phyloP scores from a whole-genome alignment of 2,329 filamentous ascomycete genomes.

The Didymellaceae sp. region DNA sequence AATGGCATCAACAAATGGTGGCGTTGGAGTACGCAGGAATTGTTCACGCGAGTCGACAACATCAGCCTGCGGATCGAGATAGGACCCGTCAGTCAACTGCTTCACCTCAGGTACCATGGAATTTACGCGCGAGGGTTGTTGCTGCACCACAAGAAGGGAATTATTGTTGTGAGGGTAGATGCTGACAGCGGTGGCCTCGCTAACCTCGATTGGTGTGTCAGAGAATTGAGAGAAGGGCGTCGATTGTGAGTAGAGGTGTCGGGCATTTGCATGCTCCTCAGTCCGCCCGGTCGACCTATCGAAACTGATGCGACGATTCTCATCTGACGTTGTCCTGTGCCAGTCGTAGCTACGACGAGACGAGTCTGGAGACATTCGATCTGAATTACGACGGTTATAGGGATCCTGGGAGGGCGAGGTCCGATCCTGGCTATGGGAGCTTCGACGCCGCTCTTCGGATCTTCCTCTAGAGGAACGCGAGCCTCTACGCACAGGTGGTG shows the following conservation, averaged over 20 bases:
- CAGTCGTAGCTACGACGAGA: constrained; percentile 42
- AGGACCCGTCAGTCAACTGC: constrained; percentile 23
- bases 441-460: constrained; percentile 39
- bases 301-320: constrained; percentile 47
- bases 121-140: constrained; percentile 51
- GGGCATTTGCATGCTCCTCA: constrained; percentile 49
- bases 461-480: constrained; percentile 34
- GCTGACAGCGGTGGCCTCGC: constrained; percentile 66
- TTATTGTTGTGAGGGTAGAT: constrained; percentile 69
- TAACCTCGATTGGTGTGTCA: constrained; percentile 63
- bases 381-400: constrained; percentile 28
- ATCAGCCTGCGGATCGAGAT: constrained; percentile 26
- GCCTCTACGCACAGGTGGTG: constrained; percentile 30
- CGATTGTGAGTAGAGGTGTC: constrained; percentile 57
- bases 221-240: constrained; percentile 58
- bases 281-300: constrained; percentile 47
- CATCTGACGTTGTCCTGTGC: constrained; percentile 36
- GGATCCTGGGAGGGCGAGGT: constrained; percentile 38
- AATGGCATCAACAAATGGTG: constrained; percentile 35
- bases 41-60: constrained; percentile 27
- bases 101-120: constrained; percentile 28
- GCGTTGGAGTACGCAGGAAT: constrained; percentile 29
- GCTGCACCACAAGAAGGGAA: constrained; percentile 69
- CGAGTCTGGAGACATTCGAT: constrained; percentile 37
- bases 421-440: constrained; percentile 38